A percentile compares a stretch with the other conserved stretches of the same genome.
These are phyloP conservation scores for Debaryomyces tyrocola DNA, from an alignment of 805 yeast species.

Conservation along the genomic window DNA sequence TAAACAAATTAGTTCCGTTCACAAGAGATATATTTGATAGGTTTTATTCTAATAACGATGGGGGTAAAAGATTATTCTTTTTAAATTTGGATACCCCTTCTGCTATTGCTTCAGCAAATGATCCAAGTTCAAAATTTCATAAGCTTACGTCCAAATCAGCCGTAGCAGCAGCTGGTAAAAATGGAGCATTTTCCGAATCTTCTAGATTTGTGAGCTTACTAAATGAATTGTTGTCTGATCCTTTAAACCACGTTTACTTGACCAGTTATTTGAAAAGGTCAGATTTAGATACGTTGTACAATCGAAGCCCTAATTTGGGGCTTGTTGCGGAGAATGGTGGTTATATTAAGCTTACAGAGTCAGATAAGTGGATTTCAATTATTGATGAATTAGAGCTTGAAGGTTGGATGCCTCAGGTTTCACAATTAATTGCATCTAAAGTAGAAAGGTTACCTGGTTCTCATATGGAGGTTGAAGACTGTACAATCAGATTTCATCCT, in stretches of 20 bases:
- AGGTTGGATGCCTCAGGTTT: slow-evolving; percentile 61
- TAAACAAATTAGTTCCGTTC: slow-evolving; percentile 28
- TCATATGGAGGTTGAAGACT: slow-evolving; percentile 68
- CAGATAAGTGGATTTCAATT: slow-evolving; percentile 60
- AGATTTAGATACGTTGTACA: slow-evolving; percentile 67
- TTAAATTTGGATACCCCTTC: slow-evolving; percentile 51
- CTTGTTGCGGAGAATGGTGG: slow-evolving; percentile 92
- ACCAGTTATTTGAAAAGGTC: slow-evolving; percentile 63
- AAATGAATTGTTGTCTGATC: slow-evolving; percentile 56
- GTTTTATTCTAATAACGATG: slow-evolving; percentile 22
- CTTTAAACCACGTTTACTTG: slow-evolving; percentile 67
- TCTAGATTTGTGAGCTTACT: slow-evolving; percentile 59
- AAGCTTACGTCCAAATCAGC: slow-evolving; percentile 26
- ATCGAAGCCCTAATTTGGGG: slow-evolving; percentile 69
- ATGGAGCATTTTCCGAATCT: slow-evolving; percentile 48
- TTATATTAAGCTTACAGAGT: slow-evolving; percentile 56
- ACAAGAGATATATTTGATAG: slow-evolving; percentile 31
- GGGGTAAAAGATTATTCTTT: slow-evolving; percentile 48
- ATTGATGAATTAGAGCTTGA: slow-evolving; percentile 48
- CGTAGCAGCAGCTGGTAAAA: slow-evolving; percentile 17
- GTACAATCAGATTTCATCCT: slow-evolving; percentile 74
- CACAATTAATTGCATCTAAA: slow-evolving; percentile 55
- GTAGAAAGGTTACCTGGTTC: slow-evolving; percentile 82
- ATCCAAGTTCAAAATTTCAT: slow-evolving; percentile 15
- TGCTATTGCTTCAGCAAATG: slow-evolving; percentile 16